phyloP scores from a whole-genome alignment of 371 early-diverging fungal genomes.

The Mycotypha africana region DNA sequence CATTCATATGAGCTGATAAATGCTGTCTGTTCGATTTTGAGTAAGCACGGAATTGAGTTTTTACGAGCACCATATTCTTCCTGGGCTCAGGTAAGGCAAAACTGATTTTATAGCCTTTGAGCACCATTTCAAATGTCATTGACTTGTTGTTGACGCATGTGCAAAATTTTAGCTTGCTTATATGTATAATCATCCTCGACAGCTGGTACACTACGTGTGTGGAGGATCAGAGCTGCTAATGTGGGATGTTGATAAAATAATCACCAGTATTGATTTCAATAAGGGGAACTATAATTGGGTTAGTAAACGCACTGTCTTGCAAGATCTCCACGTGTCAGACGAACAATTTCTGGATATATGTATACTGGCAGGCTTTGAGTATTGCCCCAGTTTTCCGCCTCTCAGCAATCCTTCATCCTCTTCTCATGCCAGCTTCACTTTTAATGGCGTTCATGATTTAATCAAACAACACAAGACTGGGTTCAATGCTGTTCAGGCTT shows the following conservation, averaged over 20 bases:
- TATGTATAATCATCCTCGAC: constrained; percentile 63
- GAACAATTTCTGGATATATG: constrained; percentile 83
- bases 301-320: constrained; percentile 59
- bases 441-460: constrained; percentile 63
- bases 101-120: too few relatives aligned
- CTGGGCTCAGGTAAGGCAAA: constrained; percentile 65
- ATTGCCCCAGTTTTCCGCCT: constrained; percentile 70
- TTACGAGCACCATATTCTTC: constrained; percentile 82
- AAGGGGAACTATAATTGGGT: constrained; percentile 67
- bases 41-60: constrained; percentile 60
- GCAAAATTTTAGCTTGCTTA: constrained; percentile 58
- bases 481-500: constrained; percentile 65
- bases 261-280: constrained; percentile 61
- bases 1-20: constrained; percentile 64
- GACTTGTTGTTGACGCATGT: background rate
- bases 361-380: constrained; percentile 77
- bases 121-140: background rate
- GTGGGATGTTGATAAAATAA: constrained; percentile 76
- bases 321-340: constrained; percentile 56
- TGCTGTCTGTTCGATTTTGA: constrained; percentile 65
- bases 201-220: constrained; percentile 67
- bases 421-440: constrained; percentile 50
- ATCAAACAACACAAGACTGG: constrained; percentile 69
- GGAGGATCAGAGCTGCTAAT: constrained; percentile 71
- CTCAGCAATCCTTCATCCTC: too few relatives aligned